Conservation (phyloP, 2,329 filamentous ascomycete species). For the Pseudocercospora crystallina region DNA sequence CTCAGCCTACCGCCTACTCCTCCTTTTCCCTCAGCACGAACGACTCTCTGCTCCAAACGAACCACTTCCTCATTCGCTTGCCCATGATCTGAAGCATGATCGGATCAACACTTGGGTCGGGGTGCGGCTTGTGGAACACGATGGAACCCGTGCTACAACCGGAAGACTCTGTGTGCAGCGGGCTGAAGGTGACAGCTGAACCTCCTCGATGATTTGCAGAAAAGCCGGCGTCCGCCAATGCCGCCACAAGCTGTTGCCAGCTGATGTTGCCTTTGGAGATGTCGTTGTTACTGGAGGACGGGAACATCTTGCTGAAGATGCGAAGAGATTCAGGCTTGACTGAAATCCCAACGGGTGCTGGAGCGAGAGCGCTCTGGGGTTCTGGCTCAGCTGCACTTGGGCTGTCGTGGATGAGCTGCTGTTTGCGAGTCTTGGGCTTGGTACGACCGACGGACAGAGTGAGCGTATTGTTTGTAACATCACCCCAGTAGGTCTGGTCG, state of each 20-base stretch:
- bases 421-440: no score
- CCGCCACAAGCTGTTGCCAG: slow-evolving; percentile 13
- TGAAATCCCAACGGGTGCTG: no score
- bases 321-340: not conserved
- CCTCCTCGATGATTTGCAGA: not conserved
- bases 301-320: slow-evolving; percentile 6
- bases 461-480: no score
- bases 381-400: no score
- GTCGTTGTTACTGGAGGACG: not conserved
- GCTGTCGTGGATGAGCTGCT: no score
- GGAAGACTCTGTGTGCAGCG: no score
- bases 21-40: slow-evolving; percentile 10
- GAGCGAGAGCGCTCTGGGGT: no score
- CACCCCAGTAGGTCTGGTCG: no score
- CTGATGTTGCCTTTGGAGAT: not conserved
- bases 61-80: slow-evolving; percentile 11
- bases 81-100: slow-evolving; percentile 16
- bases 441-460: no score
- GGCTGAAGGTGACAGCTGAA: slow-evolving; percentile 8
- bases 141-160: not conserved
- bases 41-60: slow-evolving; percentile 10
- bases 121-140: slow-evolving; percentile 16
- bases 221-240: slow-evolving; percentile 11
- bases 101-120: slow-evolving; percentile 9
- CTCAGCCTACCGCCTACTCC: not conserved